phyloP scores from a whole-genome alignment of 768 basidiomycete genomes.

The Hirschioporus abietinus region DNA sequence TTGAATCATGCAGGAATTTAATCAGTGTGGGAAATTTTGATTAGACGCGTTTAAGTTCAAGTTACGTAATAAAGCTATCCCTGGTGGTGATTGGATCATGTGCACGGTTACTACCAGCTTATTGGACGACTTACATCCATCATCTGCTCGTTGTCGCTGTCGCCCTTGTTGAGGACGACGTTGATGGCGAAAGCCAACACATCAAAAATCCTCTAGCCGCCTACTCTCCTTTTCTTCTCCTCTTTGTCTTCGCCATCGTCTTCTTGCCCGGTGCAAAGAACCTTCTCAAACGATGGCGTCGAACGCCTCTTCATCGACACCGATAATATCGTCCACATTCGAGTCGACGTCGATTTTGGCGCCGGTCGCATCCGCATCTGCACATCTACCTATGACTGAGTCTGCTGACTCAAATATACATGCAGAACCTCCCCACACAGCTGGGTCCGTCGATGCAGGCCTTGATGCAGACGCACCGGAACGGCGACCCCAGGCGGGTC shows the following conservation, averaged over 20 bases:
- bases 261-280: slow-evolving; percentile 41
- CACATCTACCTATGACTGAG: neutral
- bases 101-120: neutral
- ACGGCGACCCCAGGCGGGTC: slow-evolving; percentile 48
- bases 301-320: slow-evolving; percentile 15
- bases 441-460: slow-evolving; percentile 9
- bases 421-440: slow-evolving; percentile 4
- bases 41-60: neutral
- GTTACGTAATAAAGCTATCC: neutral
- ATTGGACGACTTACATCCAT: neutral
- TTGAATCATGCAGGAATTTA: neutral
- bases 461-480: slow-evolving; percentile 19
- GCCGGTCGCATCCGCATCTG: slow-evolving; percentile 1
- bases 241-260: slow-evolving; percentile 2
- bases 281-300: slow-evolving; percentile 25
- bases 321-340: no score
- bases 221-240: slow-evolving; percentile 1
- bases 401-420: neutral
- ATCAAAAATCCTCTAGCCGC: neutral
- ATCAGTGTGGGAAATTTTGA: neutral
- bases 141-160: neutral
- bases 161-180: neutral
- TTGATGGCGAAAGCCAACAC: neutral
- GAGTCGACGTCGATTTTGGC: neutral
- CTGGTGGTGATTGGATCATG: neutral